Base-by-base conservation (phyloP, 371 early-diverging fungal genomes). In the Enteropsectra breve region DNA sequence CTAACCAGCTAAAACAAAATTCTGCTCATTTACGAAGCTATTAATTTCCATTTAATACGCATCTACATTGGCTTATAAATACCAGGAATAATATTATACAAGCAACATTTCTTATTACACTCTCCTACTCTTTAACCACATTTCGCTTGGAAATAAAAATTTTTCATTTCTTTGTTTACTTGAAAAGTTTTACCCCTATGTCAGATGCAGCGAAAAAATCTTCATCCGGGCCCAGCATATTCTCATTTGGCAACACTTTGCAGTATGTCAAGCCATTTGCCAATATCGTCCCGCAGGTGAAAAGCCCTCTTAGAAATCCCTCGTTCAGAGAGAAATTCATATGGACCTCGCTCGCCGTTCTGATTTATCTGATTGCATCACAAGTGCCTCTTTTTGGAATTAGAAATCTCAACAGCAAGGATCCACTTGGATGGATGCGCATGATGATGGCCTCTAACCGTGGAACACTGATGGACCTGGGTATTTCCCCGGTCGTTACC, bases 301-400 rank as follows among this genome's bases (percentile, higher is more conserved):
- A 87, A 47, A 82, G 91, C 37, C 95, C 96, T 36, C 90, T 87
- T 78, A 85, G 92, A 81, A 92, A 91, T 86, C 91, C 90, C 81
- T 88, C 90, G 65, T 94, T 97, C 83, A 85, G 88, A 69, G 92
- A 96, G 82, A 96, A 90, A 82, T 84, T 97, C 63, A 83, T 97
- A 73, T 98, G 96, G 93, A 98, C 98, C 30, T 88, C 88, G 15
- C 87, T 94, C 72, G 91, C 96, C 2, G 85, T 97, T 56, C 87
- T 97, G 76, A 90, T 92, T 68, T 98, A 91, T 83, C 78, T 97
- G 76, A 91, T 97, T 65, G 90, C 91, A 83, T 96, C 97, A 26
- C 98, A 98, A 82, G 89, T 98, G 56, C 99, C 99, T 32, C 83
- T 98, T 59, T 98, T 92, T 82, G 99, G 99, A 66, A 96, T 97